These are phyloP conservation scores for Chaetothyriales sp. DNA, from an alignment of 2,329 filamentous ascomycete species.

Conservation along the genomic window DNA sequence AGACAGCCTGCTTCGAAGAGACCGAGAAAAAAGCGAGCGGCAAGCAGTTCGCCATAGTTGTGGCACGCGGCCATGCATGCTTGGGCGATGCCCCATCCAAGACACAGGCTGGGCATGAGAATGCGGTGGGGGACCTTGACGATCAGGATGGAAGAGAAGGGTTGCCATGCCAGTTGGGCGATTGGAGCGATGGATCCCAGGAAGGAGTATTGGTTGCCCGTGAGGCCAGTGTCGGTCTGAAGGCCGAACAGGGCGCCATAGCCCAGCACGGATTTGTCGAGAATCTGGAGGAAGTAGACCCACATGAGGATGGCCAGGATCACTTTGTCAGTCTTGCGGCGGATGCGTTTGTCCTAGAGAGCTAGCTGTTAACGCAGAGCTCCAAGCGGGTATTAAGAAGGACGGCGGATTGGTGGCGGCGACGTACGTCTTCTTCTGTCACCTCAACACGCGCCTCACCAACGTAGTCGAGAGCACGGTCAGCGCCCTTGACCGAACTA, in stretches of 20 bases:
- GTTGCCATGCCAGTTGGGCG: constrained; percentile 48
- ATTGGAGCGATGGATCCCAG: constrained; percentile 46
- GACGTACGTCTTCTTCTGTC: constrained; percentile 26
- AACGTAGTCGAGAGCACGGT: constrained; percentile 15
- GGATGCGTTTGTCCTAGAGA: constrained; percentile 40
- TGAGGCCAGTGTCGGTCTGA: constrained; percentile 36
- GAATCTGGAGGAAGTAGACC: constrained; percentile 37
- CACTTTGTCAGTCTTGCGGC: constrained; percentile 46
- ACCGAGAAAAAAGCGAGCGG: constrained; percentile 39
- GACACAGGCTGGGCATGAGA: constrained; percentile 38
- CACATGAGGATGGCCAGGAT: constrained; percentile 39
- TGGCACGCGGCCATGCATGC: constrained; percentile 35
- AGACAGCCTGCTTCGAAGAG: constrained; percentile 40
- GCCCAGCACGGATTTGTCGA: constrained; percentile 47
- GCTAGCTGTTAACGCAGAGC: not conserved
- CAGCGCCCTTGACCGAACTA: constrained; percentile 2
- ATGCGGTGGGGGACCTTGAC: constrained; percentile 48
- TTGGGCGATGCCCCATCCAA: constrained; percentile 39
- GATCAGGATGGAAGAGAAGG: constrained; percentile 46
- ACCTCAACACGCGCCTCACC: constrained; percentile 20
- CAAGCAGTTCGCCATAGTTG: constrained; percentile 33
- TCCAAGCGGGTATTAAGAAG: not conserved
- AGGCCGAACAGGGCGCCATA: constrained; percentile 46
- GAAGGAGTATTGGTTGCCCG: constrained; percentile 43
- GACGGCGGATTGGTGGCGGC: not conserved